phyloP scores from a whole-genome alignment of 331 rosid genomes.

The Rosa hybrid region DNA sequence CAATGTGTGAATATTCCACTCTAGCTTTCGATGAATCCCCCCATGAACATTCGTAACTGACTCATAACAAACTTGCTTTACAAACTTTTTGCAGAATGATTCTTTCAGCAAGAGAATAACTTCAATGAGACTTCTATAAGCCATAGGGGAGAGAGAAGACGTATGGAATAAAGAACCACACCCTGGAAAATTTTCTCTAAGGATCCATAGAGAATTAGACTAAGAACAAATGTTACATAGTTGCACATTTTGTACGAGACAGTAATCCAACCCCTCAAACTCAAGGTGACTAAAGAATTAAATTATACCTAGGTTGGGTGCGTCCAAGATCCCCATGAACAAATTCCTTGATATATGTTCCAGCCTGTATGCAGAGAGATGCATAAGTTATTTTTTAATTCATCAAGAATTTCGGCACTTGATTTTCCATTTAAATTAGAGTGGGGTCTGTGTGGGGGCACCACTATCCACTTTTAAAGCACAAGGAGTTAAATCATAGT shows the following conservation, averaged over 20 bases:
- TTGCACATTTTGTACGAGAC: background rate
- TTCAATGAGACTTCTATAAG: background rate
- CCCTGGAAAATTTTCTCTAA: background rate
- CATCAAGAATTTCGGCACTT: constrained; percentile 7
- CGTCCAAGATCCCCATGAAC: constrained; percentile 97
- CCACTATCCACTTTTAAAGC: background rate
- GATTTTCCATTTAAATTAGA: background rate
- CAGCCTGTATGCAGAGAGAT: constrained; percentile 60
- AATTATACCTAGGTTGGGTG: constrained; percentile 29
- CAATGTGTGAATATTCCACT: background rate
- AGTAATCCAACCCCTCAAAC: background rate
- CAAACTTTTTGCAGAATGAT: background rate
- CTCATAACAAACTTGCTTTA: too few relatives aligned
- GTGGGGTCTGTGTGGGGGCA: background rate
- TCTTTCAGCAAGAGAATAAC: background rate
- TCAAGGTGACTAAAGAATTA: background rate
- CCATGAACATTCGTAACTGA: background rate
- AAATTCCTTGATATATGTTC: constrained; percentile 95
- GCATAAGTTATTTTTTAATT: constrained; percentile 12
- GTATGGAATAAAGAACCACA: too few relatives aligned
- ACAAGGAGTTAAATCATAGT: background rate
- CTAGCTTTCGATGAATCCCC: too few relatives aligned
- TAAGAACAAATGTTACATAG: background rate
- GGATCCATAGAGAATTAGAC: background rate
- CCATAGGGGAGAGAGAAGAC: background rate